Base-by-base conservation (phyloP, 2,329 filamentous ascomycete genomes). In the Xylariaceae sp. region DNA sequence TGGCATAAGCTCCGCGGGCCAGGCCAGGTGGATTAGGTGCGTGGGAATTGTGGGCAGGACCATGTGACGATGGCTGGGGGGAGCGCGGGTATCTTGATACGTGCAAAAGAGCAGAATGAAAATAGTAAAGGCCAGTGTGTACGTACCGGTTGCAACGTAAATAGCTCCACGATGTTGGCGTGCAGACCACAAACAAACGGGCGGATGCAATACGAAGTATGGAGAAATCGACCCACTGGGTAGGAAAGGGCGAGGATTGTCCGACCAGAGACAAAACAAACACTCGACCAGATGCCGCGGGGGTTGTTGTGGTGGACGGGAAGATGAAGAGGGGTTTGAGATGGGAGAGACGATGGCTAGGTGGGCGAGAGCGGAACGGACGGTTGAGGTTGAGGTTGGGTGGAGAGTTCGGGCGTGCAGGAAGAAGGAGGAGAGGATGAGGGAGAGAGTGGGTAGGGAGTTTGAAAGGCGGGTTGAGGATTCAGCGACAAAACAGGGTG, bases 1-100 rank as follows among this genome's bases (percentile, higher is more conserved):
- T 53, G 54, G 57, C 54, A 53, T 53, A 46, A 47, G 53, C 53
- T 54, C 42, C 40, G 53, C 44, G 48, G 51, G 47, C n/a, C 57
- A 43, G 36, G 47, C 57, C 54, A 34, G 51, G 54, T 59, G 57
- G 54, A 42, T 57, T 54, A 30, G 43, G 36, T 46, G 47, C 44
- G 42, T 39, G 42, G n/a, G 44, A 37, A 42, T 43, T 32, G 41
- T 34, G 44, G 37, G 41, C 44, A 39, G 53, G 40, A 46, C 48
- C 36, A 21, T 34, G 21, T 51, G 51, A 53, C 44, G 56, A 10
- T 30, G 32, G 56, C 43, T 51, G 36, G 48, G 55, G n/a, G n/a
- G n/a, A n/a, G n/a, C n/a, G n/a, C n/a, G n/a, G 30, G 36, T 54
- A 29, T 30, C 22, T 44, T 41, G 45, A 29, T 50, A 46, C 29